Conservation (phyloP, 2,329 filamentous ascomycete genomes). For the Beauveria caledonica region DNA sequence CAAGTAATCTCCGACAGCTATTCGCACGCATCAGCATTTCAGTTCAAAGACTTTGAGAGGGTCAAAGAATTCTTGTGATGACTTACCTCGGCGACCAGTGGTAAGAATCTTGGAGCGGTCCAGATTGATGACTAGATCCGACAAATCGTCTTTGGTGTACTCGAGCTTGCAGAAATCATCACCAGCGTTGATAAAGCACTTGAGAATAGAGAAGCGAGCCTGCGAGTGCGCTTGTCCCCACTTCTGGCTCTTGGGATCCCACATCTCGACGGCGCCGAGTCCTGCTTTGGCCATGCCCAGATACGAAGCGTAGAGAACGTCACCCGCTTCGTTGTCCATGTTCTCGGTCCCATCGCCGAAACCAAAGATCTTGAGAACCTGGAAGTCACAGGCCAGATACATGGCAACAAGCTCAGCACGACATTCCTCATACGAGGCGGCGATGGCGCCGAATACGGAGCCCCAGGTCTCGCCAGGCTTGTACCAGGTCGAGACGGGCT, state of each 20-base stretch:
- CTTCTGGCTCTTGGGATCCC: constrained; percentile 83
- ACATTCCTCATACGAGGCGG: constrained; percentile 89
- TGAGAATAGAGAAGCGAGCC: constrained; percentile 80
- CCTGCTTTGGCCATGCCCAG: constrained; percentile 93
- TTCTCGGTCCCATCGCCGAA: constrained; percentile 71
- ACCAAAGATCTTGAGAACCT: constrained; percentile 83
- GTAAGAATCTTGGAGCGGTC: constrained; percentile 82
- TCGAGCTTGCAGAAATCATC: constrained; percentile 78
- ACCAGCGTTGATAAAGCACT: constrained; percentile 78
- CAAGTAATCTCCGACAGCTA: constrained; percentile 74
- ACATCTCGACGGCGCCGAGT: constrained; percentile 80
- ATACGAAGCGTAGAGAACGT: constrained; percentile 82
- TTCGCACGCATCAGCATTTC: constrained; percentile 17
- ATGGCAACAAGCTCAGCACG: constrained; percentile 91
- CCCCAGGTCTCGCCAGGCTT: constrained; percentile 94
- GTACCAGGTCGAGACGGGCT: constrained; percentile 80
- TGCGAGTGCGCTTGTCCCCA: constrained; percentile 93
- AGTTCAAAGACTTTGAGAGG: background rate
- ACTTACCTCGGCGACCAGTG: constrained; percentile 60
- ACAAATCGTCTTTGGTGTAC: constrained; percentile 63
- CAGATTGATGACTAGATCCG: constrained; percentile 72
- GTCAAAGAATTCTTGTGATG: background rate
- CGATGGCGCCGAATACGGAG: constrained; percentile 79
- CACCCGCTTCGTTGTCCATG: constrained; percentile 68
- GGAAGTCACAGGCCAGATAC: constrained; percentile 81